Percentiles rank a stretch among this genome's conserved stretches.
phyloP scores from a whole-genome alignment of 1,139 yeast species.

The Groenewaldozyma auringiensis region DNA sequence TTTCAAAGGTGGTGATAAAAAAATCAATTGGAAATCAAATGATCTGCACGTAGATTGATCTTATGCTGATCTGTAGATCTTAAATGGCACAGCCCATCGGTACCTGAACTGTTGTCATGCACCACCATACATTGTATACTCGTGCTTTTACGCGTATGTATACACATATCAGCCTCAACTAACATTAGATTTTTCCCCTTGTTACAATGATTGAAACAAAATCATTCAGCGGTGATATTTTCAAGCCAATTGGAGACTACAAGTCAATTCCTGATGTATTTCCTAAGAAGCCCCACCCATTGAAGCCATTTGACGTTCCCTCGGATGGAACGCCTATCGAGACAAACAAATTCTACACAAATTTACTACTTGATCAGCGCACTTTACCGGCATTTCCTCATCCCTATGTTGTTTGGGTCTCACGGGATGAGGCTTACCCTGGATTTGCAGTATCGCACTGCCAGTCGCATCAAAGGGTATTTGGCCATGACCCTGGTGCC shows the following conservation, averaged over 20 bases:
- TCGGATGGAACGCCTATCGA: conserved; percentile 42
- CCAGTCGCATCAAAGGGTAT: conserved; percentile 49
- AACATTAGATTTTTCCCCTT: no score
- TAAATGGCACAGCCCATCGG: no score
- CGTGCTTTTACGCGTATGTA: no score
- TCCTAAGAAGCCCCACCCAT: conserved; percentile 40
- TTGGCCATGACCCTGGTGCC: conserved; percentile 45
- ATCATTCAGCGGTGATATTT: neutral
- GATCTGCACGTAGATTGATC: no score
- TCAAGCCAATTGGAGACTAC: conserved; percentile 1
- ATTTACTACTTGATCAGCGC: conserved; percentile 61
- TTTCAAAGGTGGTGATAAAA: no score
- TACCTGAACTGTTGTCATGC: no score
- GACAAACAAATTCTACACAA: conserved; percentile 82
- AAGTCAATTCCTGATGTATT: conserved; percentile 30
- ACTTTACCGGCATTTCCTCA: conserved; percentile 65
- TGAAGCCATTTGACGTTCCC: conserved; percentile 36
- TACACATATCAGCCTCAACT: no score
- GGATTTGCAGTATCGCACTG: conserved; percentile 68
- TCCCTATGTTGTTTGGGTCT: conserved; percentile 72
- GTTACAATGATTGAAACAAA: neutral
- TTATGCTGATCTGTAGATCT: no score
- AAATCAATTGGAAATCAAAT: no score
- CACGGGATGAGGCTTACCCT: conserved; percentile 32
- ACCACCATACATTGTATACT: no score